Conservation (phyloP, 306 rosid species). For the Bauhinia variegata region DNA sequence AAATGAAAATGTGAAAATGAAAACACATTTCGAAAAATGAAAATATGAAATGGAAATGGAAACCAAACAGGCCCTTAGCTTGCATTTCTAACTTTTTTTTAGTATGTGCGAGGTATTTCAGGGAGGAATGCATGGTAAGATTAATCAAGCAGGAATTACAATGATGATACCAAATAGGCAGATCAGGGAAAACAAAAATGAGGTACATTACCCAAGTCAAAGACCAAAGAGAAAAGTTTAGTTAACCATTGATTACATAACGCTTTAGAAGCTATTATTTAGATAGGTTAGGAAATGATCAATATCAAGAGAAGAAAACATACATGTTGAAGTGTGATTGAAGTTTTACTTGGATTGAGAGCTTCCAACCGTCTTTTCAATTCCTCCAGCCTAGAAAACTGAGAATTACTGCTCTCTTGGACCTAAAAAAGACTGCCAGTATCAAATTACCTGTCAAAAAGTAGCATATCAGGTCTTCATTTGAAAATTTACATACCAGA, state of each 20-base stretch:
- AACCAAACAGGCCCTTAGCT: too few relatives aligned
- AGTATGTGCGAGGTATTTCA: neutral
- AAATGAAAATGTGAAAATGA: too few relatives aligned
- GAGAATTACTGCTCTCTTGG: slow-evolving; percentile 83
- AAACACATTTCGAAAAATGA: too few relatives aligned
- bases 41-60: too few relatives aligned
- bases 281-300: slow-evolving; percentile 21
- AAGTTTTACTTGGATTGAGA: slow-evolving; percentile 67
- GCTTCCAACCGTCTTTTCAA: slow-evolving; percentile 90
- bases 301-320: slow-evolving; percentile 25
- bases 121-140: slow-evolving; percentile 28
- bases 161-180: neutral
- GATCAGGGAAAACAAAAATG: neutral
- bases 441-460: slow-evolving; percentile 41
- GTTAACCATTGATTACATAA: slow-evolving; percentile 7
- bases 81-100: neutral
- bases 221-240: neutral
- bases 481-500: slow-evolving; percentile 59
- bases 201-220: neutral
- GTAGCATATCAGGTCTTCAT: slow-evolving; percentile 28
- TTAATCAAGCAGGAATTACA: neutral
- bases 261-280: slow-evolving; percentile 1
- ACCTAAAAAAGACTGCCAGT: slow-evolving; percentile 54
- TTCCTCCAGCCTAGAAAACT: slow-evolving; percentile 81
- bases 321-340: slow-evolving; percentile 57